Percentiles rank a stretch among this genome's conserved stretches.
These are phyloP conservation scores for Cryptosporidium bovis DNA, from an alignment of 169 alveolate species.

Conservation along the genomic window DNA sequence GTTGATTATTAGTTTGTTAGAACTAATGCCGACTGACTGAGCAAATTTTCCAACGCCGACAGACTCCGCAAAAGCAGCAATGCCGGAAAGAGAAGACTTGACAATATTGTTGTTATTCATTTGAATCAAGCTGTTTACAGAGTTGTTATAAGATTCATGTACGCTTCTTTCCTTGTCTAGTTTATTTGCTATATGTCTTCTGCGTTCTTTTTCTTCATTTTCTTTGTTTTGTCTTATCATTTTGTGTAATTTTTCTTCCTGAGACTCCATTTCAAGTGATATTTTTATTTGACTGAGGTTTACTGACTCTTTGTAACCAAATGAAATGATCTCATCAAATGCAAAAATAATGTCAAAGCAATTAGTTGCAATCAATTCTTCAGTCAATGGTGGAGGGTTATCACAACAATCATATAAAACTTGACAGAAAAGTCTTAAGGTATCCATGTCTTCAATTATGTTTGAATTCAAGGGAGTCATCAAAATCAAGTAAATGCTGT, in stretches of 20 bases:
- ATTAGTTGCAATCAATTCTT: constrained; percentile 83
- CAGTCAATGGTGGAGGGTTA: constrained; percentile 80
- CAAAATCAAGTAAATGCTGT: constrained; percentile 84
- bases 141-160: constrained; percentile 68
- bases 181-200: constrained; percentile 88
- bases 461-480: constrained; percentile 88
- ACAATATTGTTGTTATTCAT: constrained; percentile 55
- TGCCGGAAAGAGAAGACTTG: constrained; percentile 64
- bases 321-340: constrained; percentile 88
- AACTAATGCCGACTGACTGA: constrained; percentile 42
- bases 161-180: constrained; percentile 85
- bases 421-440: constrained; percentile 85
- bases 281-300: constrained; percentile 88
- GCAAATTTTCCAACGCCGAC: constrained; percentile 65
- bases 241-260: constrained; percentile 86
- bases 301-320: constrained; percentile 88
- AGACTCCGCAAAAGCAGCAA: constrained; percentile 72
- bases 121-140: constrained; percentile 46
- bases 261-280: constrained; percentile 91
- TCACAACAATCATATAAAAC: constrained; percentile 80
- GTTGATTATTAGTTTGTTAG: not conserved
- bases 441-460: constrained; percentile 90
- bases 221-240: constrained; percentile 81
- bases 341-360: constrained; percentile 88
- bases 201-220: constrained; percentile 89